Evolutionary conservation across 192 early-diverging fungal genomes (phyloP), one percentile per base, ranked within the genome.

Genomic region (Entomortierella chlamydospora): DNA sequence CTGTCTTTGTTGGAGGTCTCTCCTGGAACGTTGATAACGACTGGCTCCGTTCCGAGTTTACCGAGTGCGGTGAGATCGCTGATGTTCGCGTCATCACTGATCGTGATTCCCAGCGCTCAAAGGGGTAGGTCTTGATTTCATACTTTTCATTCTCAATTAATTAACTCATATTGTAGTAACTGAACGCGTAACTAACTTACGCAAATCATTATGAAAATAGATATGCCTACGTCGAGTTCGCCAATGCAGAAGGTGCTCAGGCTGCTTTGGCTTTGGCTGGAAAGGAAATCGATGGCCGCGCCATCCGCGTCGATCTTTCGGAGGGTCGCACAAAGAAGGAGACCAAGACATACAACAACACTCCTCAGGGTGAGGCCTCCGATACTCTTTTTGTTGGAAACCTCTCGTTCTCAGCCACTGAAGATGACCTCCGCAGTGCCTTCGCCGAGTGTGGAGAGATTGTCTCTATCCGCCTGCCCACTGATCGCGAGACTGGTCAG

Each of bases 161-260:
- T 41, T 41, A 10, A 68, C 17, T 30, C 20, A 60, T 23, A 26
- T 52, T 17, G 26, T 28, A n/a, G n/a, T n/a, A n/a, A n/a, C n/a
- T n/a, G n/a, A n/a, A n/a, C n/a, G n/a, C n/a, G n/a, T n/a, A n/a
- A n/a, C n/a, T n/a, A n/a, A n/a, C n/a, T n/a, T n/a, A n/a, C 10
- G 10, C 34, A 37, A 30, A 33, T 31, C 33, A 22, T 31, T 28
- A 47, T 72, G 26, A 31, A 26, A 52, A 66, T 81, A 90, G 93
- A 43, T 97, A 93, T 81, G 95, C 91, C 60, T 97, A 97, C 86
- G 89, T 98, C 33, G 95, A 97, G 58, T 98, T 97, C 77, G 81
- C 86, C 57, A 68, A 73, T 55, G 66, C 86, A 30, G 92, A 88
- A 57, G 84, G 80, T 34, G 91, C 90, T 57, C 83, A 91, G 63